phyloP scores from a whole-genome alignment of 2,329 filamentous ascomycete species.

The Aspergillus sergii region DNA sequence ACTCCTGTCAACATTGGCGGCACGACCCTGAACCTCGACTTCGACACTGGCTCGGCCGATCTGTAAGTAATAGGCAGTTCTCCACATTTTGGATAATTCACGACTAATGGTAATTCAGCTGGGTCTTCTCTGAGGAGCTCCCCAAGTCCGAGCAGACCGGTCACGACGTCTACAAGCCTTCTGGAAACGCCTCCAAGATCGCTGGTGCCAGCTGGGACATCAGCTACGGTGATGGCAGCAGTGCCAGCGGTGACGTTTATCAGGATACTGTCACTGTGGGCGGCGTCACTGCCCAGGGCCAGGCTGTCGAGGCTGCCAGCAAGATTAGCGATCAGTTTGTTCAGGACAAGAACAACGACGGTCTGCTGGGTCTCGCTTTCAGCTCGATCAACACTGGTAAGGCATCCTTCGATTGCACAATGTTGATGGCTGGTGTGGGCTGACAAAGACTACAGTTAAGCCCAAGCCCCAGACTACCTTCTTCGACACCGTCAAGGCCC shows the following conservation, averaged over 20 bases:
- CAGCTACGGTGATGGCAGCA: conserved; percentile 66
- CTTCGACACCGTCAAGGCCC: conserved; percentile 60
- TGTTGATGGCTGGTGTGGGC: not conserved
- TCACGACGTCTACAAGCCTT: conserved; percentile 62
- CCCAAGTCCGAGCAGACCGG: conserved; percentile 52
- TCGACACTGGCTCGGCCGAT: conserved; percentile 71
- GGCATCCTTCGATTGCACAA: not conserved
- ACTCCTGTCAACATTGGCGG: conserved; percentile 66
- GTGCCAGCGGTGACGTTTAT: conserved; percentile 66
- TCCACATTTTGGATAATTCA: not conserved
- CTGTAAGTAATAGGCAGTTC: conserved; percentile 53
- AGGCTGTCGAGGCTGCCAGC: conserved; percentile 68
- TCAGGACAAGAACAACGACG: conserved; percentile 57
- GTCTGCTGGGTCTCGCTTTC: conserved; percentile 63
- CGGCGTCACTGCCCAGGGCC: conserved; percentile 58
- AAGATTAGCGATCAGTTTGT: conserved; percentile 58
- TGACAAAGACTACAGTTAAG: conserved; percentile 36
- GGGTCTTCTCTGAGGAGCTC: conserved; percentile 66
- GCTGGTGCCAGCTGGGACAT: conserved; percentile 60
- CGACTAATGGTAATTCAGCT: conserved; percentile 47
- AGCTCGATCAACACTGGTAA: conserved; percentile 58
- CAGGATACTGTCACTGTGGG: conserved; percentile 66
- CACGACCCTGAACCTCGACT: conserved; percentile 65
- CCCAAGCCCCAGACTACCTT: conserved; percentile 58
- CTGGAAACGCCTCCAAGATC: conserved; percentile 49